Percentiles rank a stretch among this genome's conserved stretches.
Conservation (phyloP, 208 protist species). For the Balamuthia mandrillaris region DNA sequence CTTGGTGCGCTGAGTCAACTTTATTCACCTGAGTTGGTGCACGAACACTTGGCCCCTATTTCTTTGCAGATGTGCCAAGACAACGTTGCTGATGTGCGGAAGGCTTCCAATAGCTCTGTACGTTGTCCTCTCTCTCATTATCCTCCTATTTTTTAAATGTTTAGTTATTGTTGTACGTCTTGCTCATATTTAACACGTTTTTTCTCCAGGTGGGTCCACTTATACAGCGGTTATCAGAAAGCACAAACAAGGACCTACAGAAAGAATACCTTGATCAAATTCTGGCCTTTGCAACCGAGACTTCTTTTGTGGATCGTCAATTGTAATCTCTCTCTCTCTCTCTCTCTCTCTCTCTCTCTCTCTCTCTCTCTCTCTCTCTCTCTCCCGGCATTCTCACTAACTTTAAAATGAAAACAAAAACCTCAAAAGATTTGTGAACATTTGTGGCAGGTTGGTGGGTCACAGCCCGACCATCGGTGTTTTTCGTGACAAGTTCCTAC, state of each 20-base stretch:
- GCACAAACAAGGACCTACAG: neutral
- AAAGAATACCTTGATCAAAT: constrained; percentile 17
- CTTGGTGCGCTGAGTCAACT: neutral
- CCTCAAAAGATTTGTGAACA: neutral
- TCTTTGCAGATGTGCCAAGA: constrained; percentile 15
- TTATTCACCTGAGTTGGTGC: neutral
- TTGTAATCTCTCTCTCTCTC: neutral
- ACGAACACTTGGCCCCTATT: constrained; percentile 11
- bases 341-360: too few relatives aligned
- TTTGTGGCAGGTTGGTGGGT: neutral
- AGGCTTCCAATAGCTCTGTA: constrained; percentile 16
- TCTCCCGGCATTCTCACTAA: too few relatives aligned
- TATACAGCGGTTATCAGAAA: neutral
- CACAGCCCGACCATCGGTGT: neutral
- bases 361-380: too few relatives aligned
- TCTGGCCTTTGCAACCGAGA: constrained; percentile 1
- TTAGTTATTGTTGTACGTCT: too few relatives aligned
- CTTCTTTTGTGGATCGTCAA: constrained; percentile 14
- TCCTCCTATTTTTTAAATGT: too few relatives aligned
- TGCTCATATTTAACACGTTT: too few relatives aligned
- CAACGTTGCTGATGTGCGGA: neutral
- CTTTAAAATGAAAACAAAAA: too few relatives aligned
- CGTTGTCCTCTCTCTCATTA: neutral
- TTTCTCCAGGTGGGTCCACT: constrained; percentile 3
- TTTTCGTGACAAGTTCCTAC: neutral